Base-by-base conservation (phyloP, 2,329 filamentous ascomycete species). In the Alternaria postmessia region DNA sequence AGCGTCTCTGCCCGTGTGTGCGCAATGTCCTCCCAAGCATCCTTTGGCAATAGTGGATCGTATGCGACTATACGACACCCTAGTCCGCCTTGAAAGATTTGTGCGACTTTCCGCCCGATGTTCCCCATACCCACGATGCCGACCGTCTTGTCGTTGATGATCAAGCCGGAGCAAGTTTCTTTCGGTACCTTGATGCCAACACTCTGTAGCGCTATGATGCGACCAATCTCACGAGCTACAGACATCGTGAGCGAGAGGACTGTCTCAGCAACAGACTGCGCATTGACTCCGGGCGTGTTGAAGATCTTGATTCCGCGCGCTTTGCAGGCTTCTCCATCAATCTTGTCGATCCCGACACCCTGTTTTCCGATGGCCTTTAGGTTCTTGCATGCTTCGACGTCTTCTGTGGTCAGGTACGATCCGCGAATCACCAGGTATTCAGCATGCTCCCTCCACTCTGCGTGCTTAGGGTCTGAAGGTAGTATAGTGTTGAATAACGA, bases 101-200 rank as follows among this genome's bases (percentile, higher is more conserved):
- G 49, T 7, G 68, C 67, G 0, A 70, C 67, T 16, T 30, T 48
- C 9, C 62, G 57, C 7, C 67, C 70, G 36, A 72, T 70, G 34
- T 71, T 76, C 2, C 83, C 83, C 72, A 83, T 84, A 1, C 83
- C 82, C 30, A 85, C 72, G 38, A 84, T 79, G 1, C 81, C 82
- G 49, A 82, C 68, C 2, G 77, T 78, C 67, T 84, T 82, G 46
- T 82, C 78, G 12, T 71, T 63, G 57, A 80, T 79, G 24, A 70
- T 71, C 16, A 82, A 44, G 0, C 81, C 81, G 1, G 72, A 78
- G 61, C 81, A 83, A 1, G 70, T 75, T 55, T 82, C 80, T 63
- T 82, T 83, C 12, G 71, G 73, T 0, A 80, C 73, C 0, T 65
- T 48, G 1, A 69, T 6, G 72, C 80, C 66, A 78, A 57, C 32